Base-by-base conservation (phyloP, 495 filamentous ascomycete species). In the Aspergillus funiculosus region DNA sequence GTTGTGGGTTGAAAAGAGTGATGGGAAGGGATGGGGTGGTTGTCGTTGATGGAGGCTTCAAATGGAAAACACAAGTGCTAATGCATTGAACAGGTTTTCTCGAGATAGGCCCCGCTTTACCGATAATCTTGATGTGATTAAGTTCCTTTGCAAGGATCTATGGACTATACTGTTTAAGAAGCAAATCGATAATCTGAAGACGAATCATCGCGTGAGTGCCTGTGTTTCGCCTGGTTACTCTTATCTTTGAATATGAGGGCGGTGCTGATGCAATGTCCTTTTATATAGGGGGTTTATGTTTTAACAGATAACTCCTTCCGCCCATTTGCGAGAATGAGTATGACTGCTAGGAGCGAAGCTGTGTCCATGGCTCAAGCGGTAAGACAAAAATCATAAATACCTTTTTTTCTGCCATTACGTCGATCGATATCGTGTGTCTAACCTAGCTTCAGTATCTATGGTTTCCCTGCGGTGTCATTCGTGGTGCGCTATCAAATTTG, bases 111-210 rank as follows among this genome's bases (percentile, higher is more conserved):
- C 92, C 30, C 82, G 89, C 32, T 92, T 94, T 64, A 81, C 78
- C 19, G 86, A 92, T 64, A 87, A 87, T 24, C 75, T 94, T 15
- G 88, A 92, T 56, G 83, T 87, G 20, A 97, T 98, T 60, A 98
- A 98, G 64, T 97, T 97, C 60, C 75, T 97, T 25, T 98, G 92
- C 76, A 98, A 97, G 64, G 94, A 98, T 61, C 67, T 98, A 31
- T 98, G 92, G 92, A 87, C 79, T 37, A 74, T 95, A 29, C 76
- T 96, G 24, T 98, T 95, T 66, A 74, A 87, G 62, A 98, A 98
- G 67, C 92, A 96, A 66, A 83, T 97, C 55, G 92, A 98, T 62
- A 97, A 97, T 68, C 72, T 98, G 30, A 98, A 97, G 72, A 98
- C 92, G 10, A 98, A 98, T 63, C 92, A 98, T 61, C 77, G 92